Evolutionary conservation across 352 stramenopile genomes (phyloP).

Genomic region (Pythium pyrilobum): DNA sequence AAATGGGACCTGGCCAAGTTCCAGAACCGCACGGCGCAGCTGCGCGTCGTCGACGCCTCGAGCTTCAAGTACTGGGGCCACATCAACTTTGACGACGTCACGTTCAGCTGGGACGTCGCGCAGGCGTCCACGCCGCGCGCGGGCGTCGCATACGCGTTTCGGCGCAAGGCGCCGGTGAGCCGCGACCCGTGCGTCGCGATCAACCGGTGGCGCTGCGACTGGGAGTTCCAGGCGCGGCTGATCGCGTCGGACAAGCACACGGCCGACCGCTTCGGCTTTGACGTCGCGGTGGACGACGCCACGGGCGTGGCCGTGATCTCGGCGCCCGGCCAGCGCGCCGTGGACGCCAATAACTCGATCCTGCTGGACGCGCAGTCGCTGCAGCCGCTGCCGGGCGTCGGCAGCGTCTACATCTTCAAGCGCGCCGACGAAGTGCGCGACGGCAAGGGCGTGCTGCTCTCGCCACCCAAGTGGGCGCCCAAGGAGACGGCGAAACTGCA

Average conservation of each 20-base stretch:
- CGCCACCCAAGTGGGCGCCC: constrained; percentile 54
- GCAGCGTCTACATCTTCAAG: constrained; percentile 66
- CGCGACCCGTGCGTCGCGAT: constrained; percentile 57
- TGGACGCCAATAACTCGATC: constrained; percentile 83
- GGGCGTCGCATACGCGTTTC: constrained; percentile 78
- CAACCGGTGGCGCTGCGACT: constrained; percentile 68
- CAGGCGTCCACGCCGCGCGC: constrained; percentile 62
- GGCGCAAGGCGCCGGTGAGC: constrained; percentile 47
- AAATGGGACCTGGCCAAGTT: constrained; percentile 88
- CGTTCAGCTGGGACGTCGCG: constrained; percentile 88
- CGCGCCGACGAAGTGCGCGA: constrained; percentile 58
- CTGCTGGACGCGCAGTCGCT: constrained; percentile 27
- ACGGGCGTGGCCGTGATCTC: constrained; percentile 78
- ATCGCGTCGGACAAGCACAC: constrained; percentile 86
- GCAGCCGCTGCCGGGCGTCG: constrained; percentile 34
- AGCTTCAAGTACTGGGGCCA: constrained; percentile 89
- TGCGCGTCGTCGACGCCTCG: constrained; percentile 92
- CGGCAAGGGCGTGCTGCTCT: constrained; percentile 55
- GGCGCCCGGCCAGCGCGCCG: constrained; percentile 60
- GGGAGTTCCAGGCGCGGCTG: constrained; percentile 86
- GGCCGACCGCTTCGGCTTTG: constrained; percentile 82
- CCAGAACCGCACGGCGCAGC: constrained; percentile 72
- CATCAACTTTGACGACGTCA: constrained; percentile 96
- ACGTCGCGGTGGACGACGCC: constrained; percentile 80
- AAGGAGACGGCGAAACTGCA: constrained; percentile 80